Evolutionary conservation across 805 yeast species (phyloP).

Genomic region (Starmerella stigmatis): DNA sequence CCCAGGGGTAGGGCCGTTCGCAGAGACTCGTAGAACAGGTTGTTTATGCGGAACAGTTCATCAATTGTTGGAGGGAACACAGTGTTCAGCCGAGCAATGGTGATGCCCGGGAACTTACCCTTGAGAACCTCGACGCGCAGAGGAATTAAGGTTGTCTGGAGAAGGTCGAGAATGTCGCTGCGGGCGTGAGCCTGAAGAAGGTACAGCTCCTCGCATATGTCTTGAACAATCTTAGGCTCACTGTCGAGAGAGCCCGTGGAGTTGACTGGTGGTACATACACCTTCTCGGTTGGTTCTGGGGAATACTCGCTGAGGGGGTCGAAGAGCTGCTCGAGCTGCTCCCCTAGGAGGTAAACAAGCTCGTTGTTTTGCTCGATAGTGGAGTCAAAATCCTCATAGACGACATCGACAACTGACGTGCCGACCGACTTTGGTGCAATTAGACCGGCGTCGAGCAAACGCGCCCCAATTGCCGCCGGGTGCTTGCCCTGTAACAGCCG

Average conservation of each 20-base stretch:
- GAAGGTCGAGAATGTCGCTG: conserved; percentile 55
- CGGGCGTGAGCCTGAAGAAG: conserved; percentile 67
- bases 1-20: conserved; percentile 59
- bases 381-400: conserved; percentile 48
- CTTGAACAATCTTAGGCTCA: conserved; percentile 35
- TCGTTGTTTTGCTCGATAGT: conserved; percentile 60
- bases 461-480: conserved; percentile 49
- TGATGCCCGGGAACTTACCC: conserved; percentile 40
- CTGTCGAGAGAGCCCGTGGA: conserved; percentile 10
- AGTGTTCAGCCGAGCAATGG: conserved; percentile 58
- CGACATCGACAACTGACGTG: conserved; percentile 59
- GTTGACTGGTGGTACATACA: conserved; percentile 51
- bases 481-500: conserved; percentile 40
- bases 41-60: conserved; percentile 82
- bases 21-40: conserved; percentile 68
- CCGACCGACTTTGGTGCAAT: conserved; percentile 40
- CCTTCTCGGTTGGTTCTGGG: conserved; percentile 71
- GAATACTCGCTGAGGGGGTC: conserved; percentile 86
- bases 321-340: conserved; percentile 76
- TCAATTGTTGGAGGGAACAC: conserved; percentile 93
- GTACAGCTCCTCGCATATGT: conserved; percentile 57
- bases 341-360: conserved; percentile 67
- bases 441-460: conserved; percentile 48
- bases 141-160: conserved; percentile 72
- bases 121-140: conserved; percentile 58